Conservation (phyloP, 768 basidiomycete species). For the Macrolepiota fuliginosa region DNA sequence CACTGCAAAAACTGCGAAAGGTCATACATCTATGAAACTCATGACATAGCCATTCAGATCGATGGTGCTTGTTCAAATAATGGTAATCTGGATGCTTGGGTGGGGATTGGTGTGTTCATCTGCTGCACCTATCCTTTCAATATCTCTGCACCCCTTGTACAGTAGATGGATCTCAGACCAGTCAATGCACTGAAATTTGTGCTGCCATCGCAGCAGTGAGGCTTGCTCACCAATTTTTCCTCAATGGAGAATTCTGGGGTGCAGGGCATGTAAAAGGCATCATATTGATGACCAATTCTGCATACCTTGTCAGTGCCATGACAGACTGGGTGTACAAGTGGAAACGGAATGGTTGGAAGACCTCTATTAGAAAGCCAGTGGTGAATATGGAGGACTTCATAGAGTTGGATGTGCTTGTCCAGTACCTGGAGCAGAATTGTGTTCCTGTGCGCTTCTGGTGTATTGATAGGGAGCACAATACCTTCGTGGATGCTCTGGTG, state of each 20-base stretch:
- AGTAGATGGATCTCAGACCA: neutral
- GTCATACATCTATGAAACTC: no score
- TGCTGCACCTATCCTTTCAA: neutral
- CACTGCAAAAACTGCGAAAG: no score
- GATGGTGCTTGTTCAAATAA: neutral
- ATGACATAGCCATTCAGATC: neutral
- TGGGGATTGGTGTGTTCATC: neutral
- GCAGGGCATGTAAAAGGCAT: neutral
- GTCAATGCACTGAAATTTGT: neutral
- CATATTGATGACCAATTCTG: slow-evolving; percentile 7
- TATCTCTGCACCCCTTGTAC: neutral
- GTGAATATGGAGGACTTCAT: slow-evolving; percentile 7
- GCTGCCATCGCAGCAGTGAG: neutral
- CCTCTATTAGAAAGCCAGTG: neutral
- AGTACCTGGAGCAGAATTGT: neutral
- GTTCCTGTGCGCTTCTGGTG: no score
- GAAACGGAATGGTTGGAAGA: slow-evolving; percentile 13
- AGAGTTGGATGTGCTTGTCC: neutral
- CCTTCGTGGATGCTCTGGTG: no score
- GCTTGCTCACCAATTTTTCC: neutral
- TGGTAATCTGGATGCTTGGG: neutral
- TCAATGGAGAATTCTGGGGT: neutral
- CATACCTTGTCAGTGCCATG: slow-evolving; percentile 6
- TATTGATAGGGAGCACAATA: no score
- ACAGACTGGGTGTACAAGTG: slow-evolving; percentile 10